A percentile compares a stretch with the other conserved stretches of the same genome.
Conservation (phyloP, 192 early-diverging fungal genomes). For the Umbelopsis sp. region DNA sequence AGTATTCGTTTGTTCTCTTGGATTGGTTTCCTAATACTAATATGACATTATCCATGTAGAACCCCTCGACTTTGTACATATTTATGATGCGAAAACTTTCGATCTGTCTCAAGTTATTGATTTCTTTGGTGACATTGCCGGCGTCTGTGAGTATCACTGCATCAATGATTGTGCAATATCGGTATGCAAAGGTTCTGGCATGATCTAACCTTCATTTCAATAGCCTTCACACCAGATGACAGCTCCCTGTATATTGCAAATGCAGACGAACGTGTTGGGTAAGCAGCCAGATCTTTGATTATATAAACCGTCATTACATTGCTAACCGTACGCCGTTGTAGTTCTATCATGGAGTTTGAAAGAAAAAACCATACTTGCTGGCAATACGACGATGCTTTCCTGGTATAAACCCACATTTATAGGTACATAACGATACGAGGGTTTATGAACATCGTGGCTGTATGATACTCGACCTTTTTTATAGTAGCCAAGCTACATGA, state of each 20-base stretch:
- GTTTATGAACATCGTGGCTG: neutral
- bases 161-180: neutral
- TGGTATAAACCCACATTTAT: neutral
- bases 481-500: neutral
- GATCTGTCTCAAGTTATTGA: conserved; percentile 60
- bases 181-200: neutral
- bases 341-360: conserved; percentile 14
- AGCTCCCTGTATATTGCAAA: conserved; percentile 60
- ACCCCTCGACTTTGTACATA: conserved; percentile 69
- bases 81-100: conserved; percentile 47
- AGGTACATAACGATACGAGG: neutral
- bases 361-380: conserved; percentile 2
- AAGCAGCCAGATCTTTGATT: neutral
- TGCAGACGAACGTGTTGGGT: conserved; percentile 44
- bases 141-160: conserved; percentile 36
- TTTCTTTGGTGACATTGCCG: conserved; percentile 74
- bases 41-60: conserved; percentile 27
- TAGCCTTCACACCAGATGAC: conserved; percentile 49
- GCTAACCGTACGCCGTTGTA: neutral
- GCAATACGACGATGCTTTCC: conserved; percentile 8
- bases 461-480: neutral
- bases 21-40: neutral
- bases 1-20: too few species aligned
- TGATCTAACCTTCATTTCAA: too few species aligned
- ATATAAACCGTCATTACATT: too few species aligned